Conservation (phyloP, 1,284 basidiomycete genomes). For the Tilletia horrida region DNA sequence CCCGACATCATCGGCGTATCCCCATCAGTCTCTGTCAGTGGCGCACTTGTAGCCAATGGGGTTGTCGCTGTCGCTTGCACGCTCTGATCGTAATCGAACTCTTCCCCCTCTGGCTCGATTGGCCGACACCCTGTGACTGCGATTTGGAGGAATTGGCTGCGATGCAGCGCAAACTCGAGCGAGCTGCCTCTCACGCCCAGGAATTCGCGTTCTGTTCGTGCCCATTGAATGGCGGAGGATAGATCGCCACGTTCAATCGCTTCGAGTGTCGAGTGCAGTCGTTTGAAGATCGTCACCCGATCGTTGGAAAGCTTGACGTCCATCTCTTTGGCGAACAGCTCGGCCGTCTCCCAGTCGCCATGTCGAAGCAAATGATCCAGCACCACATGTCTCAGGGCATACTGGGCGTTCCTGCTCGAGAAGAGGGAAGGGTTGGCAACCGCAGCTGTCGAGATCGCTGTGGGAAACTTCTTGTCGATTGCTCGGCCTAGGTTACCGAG, state of each 20-base stretch:
- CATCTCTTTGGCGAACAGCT: slow-evolving; percentile 31
- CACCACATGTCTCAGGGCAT: slow-evolving; percentile 38
- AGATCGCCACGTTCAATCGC: slow-evolving; percentile 26
- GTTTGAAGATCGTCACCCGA: neutral
- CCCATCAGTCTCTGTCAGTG: slow-evolving; percentile 14
- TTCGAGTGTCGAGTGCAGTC: slow-evolving; percentile 10
- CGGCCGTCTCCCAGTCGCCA: slow-evolving; percentile 36
- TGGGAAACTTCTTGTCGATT: slow-evolving; percentile 46
- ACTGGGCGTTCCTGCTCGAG: slow-evolving; percentile 27
- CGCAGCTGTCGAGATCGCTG: slow-evolving; percentile 29
- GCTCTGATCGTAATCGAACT: slow-evolving; percentile 17
- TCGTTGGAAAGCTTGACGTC: neutral
- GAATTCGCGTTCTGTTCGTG: slow-evolving; percentile 28
- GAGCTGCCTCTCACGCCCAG: slow-evolving; percentile 31
- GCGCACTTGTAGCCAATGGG: neutral
- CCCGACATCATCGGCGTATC: slow-evolving; percentile 24
- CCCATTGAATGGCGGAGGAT: slow-evolving; percentile 44
- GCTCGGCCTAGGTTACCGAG: slow-evolving; percentile 42
- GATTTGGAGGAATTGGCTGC: slow-evolving; percentile 43
- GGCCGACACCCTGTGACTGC: slow-evolving; percentile 23
- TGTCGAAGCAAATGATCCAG: slow-evolving; percentile 44
- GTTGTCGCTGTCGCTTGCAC: neutral
- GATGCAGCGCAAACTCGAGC: slow-evolving; percentile 45
- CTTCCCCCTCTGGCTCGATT: slow-evolving; percentile 6
- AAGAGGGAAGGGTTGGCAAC: slow-evolving; percentile 44